Conservation (phyloP, 768 basidiomycete genomes). For the Nevesoporus exiguus region DNA sequence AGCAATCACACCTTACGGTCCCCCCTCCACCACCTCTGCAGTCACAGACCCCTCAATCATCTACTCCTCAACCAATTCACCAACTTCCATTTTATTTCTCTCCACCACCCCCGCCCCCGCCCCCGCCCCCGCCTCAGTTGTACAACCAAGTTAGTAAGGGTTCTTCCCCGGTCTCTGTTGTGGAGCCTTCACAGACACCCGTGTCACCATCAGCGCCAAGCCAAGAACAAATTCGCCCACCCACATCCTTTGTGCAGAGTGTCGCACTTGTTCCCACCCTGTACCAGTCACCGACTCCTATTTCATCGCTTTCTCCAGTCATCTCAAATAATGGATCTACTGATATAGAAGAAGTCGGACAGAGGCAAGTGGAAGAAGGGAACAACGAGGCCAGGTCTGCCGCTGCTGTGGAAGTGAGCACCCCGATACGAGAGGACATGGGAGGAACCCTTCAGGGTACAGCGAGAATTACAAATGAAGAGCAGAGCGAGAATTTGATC, state of each 20-base stretch:
- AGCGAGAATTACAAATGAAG: slow-evolving; percentile 16
- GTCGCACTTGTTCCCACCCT: slow-evolving; percentile 9
- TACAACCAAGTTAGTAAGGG: slow-evolving; percentile 1
- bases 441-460: neutral
- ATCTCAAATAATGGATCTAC: neutral
- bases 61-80: slow-evolving; percentile 16
- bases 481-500: slow-evolving; percentile 7
- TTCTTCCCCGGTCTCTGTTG: neutral
- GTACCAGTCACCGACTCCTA: slow-evolving; percentile 14
- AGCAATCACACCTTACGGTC: slow-evolving; percentile 13
- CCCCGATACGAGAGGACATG: neutral
- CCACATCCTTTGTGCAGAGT: slow-evolving; percentile 1
- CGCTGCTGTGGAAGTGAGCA: neutral
- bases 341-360: slow-evolving; percentile 34
- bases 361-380: slow-evolving; percentile 41
- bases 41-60: slow-evolving; percentile 11
- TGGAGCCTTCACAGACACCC: slow-evolving; percentile 9
- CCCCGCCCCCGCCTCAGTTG: slow-evolving; percentile 2
- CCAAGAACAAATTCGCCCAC: slow-evolving; percentile 9
- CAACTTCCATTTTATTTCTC: slow-evolving; percentile 22
- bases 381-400: neutral
- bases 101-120: slow-evolving; percentile 17
- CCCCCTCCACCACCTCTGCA: slow-evolving; percentile 16
- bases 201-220: neutral
- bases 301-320: slow-evolving; percentile 19